phyloP scores from a whole-genome alignment of 805 yeast species.

The Komagataella populi region DNA sequence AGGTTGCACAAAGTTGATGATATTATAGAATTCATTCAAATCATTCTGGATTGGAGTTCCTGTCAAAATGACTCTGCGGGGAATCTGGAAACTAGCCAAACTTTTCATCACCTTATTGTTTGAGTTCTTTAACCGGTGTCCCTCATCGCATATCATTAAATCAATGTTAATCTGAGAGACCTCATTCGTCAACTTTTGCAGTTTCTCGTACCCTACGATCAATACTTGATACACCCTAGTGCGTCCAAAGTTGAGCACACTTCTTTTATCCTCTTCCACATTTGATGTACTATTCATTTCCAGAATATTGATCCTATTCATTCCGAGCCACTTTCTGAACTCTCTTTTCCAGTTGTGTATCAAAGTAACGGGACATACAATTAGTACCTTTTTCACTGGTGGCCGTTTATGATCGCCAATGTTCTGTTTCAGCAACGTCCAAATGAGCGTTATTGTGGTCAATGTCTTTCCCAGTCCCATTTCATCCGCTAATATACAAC shows the following conservation, averaged over 20 bases:
- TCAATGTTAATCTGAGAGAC: constrained; percentile 34
- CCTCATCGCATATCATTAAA: constrained; percentile 85
- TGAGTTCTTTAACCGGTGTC: constrained; percentile 74
- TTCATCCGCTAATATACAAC: constrained; percentile 88
- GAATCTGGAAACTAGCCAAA: constrained; percentile 38
- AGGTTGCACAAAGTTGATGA: constrained; percentile 77
- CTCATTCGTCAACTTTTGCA: constrained; percentile 39
- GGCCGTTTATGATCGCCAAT: constrained; percentile 27
- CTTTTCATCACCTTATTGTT: constrained; percentile 60
- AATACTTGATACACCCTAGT: constrained; percentile 71
- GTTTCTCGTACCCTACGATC: constrained; percentile 79
- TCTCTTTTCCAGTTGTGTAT: constrained; percentile 82
- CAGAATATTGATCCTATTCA: constrained; percentile 50
- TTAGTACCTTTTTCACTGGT: constrained; percentile 42
- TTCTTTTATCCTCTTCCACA: constrained; percentile 38
- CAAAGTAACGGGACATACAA: constrained; percentile 87
- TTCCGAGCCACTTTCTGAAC: constrained; percentile 78
- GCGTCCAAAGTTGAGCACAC: constrained; percentile 45
- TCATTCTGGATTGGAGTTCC: constrained; percentile 96
- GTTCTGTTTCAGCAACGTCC: constrained; percentile 68
- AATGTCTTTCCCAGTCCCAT: constrained; percentile 94
- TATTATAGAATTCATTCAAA: constrained; percentile 65
- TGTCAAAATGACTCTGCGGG: constrained; percentile 50
- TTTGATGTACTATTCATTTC: constrained; percentile 37
- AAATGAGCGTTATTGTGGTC: constrained; percentile 69